A percentile compares a stretch with the other conserved stretches of the same genome.
Conservation (phyloP, 257 asterid genomes). For the Plantago ovata region DNA sequence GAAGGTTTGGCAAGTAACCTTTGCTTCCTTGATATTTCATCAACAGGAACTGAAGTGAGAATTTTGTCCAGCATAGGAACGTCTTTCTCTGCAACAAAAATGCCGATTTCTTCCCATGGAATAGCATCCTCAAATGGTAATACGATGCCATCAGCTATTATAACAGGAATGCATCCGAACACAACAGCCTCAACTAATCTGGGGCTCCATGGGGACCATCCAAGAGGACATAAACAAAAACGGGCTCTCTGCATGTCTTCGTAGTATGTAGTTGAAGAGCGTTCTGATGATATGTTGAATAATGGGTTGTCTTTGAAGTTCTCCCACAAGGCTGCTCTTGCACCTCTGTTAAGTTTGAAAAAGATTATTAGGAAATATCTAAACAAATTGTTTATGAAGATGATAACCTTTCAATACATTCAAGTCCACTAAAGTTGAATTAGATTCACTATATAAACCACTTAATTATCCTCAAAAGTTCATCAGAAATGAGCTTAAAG, state of each 20-base stretch:
- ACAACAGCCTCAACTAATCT: slow-evolving; percentile 89
- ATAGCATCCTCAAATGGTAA: slow-evolving; percentile 89
- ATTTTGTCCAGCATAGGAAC: slow-evolving; percentile 76
- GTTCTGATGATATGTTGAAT: slow-evolving; percentile 64
- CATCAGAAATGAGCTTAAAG: not conserved
- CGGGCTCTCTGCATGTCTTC: slow-evolving; percentile 91
- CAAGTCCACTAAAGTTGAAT: not conserved
- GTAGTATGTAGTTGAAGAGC: slow-evolving; percentile 79
- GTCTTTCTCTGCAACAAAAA: slow-evolving; percentile 75
- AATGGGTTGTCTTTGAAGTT: no score
- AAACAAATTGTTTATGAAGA: not conserved
- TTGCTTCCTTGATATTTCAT: slow-evolving; percentile 72
- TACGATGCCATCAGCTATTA: slow-evolving; percentile 85
- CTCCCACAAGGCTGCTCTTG: slow-evolving; percentile 58
- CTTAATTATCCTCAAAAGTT: no score
- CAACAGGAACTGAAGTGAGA: slow-evolving; percentile 65
- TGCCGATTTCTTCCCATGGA: slow-evolving; percentile 95
- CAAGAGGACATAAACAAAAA: slow-evolving; percentile 89
- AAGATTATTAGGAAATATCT: not conserved
- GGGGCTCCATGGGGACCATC: slow-evolving; percentile 99
- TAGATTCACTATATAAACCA: not conserved
- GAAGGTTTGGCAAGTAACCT: slow-evolving; percentile 87
- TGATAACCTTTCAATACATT: not conserved
- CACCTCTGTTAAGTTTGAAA: slow-evolving; percentile 58
- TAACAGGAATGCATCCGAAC: slow-evolving; percentile 24